Evolutionary conservation across 192 early-diverging fungal genomes (phyloP).

Genomic region (Globomyces pollinis-pini): DNA sequence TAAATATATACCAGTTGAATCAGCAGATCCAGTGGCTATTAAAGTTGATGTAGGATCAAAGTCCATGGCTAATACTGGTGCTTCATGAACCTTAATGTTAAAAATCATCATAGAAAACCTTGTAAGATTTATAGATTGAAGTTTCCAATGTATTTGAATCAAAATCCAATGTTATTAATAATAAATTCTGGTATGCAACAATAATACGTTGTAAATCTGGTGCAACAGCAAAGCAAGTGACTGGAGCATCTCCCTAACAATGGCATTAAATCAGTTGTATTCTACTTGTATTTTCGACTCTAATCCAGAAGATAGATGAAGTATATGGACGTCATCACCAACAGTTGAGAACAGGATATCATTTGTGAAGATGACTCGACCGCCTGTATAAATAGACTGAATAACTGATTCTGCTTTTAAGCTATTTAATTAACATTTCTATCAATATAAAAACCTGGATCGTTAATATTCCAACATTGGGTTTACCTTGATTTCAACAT

Average conservation of each 20-base stretch:
- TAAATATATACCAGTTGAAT: no score
- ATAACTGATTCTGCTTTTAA: constrained; percentile 54
- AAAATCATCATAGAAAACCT: background rate
- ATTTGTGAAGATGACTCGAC: constrained; percentile 61
- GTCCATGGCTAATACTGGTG: constrained; percentile 87
- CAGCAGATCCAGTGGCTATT: constrained; percentile 93
- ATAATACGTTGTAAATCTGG: constrained; percentile 72
- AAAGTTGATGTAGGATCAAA: constrained; percentile 82
- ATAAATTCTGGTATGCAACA: constrained; percentile 71
- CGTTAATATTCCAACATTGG: no score
- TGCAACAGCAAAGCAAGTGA: constrained; percentile 80
- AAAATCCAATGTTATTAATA: constrained; percentile 72
- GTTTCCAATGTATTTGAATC: constrained; percentile 11
- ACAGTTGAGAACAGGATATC: constrained; percentile 69
- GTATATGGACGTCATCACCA: constrained; percentile 74
- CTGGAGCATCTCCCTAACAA: constrained; percentile 70
- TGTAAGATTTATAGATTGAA: constrained; percentile 10
- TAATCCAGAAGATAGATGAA: constrained; percentile 60
- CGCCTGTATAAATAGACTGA: constrained; percentile 88
- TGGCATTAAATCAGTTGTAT: no score
- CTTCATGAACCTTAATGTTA: constrained; percentile 85
- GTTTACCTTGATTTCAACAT: no score
- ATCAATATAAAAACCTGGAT: no score
- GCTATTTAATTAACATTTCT: no score
- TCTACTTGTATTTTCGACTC: background rate